A percentile compares a stretch with the other conserved stretches of the same genome.
These are phyloP conservation scores for Ascobolus immersus DNA, from an alignment of 495 filamentous ascomycete genomes.

Conservation along the genomic window DNA sequence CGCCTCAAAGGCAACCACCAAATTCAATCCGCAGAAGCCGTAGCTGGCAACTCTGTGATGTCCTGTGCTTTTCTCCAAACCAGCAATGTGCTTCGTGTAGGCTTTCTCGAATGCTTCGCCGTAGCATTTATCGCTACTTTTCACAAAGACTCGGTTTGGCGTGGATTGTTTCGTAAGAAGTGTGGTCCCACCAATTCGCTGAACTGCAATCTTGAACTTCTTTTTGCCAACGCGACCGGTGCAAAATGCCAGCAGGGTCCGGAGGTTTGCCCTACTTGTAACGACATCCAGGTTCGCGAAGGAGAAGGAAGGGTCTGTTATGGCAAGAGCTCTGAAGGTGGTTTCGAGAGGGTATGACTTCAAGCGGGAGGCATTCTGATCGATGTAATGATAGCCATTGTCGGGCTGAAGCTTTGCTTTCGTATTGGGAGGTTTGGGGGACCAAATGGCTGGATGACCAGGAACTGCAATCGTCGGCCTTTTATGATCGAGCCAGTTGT, in stretches of 20 bases:
- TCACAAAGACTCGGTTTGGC: too few species aligned
- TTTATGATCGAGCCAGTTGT: too few species aligned
- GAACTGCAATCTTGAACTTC: too few species aligned
- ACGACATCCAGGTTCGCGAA: constrained; percentile 22
- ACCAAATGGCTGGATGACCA: not conserved
- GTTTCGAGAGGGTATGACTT: constrained; percentile 25
- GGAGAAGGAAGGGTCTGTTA: constrained; percentile 21
- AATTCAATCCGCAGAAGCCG: constrained; percentile 20
- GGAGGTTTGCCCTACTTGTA: constrained; percentile 28
- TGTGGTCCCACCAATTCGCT: too few species aligned
- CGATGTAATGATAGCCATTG: constrained; percentile 19
- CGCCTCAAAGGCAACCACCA: constrained; percentile 24
- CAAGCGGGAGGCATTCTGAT: constrained; percentile 21
- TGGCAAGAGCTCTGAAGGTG: constrained; percentile 24
- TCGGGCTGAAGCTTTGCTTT: constrained; percentile 15
- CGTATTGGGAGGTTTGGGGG: constrained; percentile 13
- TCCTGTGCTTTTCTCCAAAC: constrained; percentile 20
- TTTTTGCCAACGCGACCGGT: too few species aligned
- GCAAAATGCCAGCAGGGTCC: constrained; percentile 26
- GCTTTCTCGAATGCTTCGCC: constrained; percentile 27
- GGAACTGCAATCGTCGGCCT: not conserved
- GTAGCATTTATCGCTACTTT: constrained; percentile 21
- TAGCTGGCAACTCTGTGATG: constrained; percentile 26
- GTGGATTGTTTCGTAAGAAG: too few species aligned
- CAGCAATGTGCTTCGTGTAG: constrained; percentile 17